A percentile compares a stretch with the other conserved stretches of the same genome.
Conservation (phyloP, 257 asterid genomes). For the Avicennia marina region DNA sequence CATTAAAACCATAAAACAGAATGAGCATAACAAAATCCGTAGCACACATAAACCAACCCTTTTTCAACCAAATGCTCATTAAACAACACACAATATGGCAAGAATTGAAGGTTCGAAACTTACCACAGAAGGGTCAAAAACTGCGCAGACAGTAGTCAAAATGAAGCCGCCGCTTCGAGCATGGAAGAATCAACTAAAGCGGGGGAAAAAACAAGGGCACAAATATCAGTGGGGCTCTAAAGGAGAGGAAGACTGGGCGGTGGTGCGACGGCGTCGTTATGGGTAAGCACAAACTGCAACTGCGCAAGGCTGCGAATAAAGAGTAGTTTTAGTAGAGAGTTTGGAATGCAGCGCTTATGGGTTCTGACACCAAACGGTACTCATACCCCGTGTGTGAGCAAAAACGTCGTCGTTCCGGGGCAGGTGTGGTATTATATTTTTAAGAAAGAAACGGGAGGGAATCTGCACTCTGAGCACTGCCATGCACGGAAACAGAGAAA, state of each 20-base stretch:
- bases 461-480: constrained; percentile 30
- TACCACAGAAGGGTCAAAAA: constrained; percentile 25
- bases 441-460: constrained; percentile 19
- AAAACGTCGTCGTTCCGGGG: constrained; percentile 23
- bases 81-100: not conserved
- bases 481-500: constrained; percentile 30
- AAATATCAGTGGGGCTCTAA: constrained; percentile 10
- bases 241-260: constrained; percentile 7
- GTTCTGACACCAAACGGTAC: constrained; percentile 31
- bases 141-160: constrained; percentile 24
- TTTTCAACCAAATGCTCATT: constrained; percentile 14
- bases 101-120: constrained; percentile 18
- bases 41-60: not conserved
- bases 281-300: not conserved
- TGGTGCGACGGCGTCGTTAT: constrained; percentile 28
- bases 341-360: constrained; percentile 23
- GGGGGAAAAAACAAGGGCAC: not conserved
- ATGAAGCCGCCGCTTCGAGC: constrained; percentile 27
- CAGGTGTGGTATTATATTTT: constrained; percentile 6
- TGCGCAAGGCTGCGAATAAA: not conserved
- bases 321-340: constrained; percentile 17
- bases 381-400: constrained; percentile 12
- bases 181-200: constrained; percentile 13
- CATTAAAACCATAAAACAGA: not conserved
- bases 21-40: constrained; percentile 8